These are phyloP conservation scores for Ceratocystis huliohia DNA, from an alignment of 2,329 filamentous ascomycete species.

Conservation along the genomic window DNA sequence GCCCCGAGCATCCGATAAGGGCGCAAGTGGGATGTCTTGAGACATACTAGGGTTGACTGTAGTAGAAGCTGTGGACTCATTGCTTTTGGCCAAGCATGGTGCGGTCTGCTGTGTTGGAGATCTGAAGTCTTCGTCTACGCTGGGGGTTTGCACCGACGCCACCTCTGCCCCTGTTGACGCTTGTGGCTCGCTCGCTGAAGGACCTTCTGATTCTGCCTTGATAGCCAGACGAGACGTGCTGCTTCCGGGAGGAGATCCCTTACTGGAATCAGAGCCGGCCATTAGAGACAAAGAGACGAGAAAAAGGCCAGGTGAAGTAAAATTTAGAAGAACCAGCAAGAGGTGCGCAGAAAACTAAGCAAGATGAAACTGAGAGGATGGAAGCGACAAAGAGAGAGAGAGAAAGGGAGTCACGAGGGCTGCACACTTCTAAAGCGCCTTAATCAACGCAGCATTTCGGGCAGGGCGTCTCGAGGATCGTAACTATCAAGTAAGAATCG, in stretches of 20 bases:
- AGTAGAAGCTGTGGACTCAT: background rate
- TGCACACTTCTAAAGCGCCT: slow-evolving; percentile 2
- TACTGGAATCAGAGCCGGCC: background rate
- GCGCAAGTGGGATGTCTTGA: background rate
- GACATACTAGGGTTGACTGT: background rate
- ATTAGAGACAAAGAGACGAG: background rate
- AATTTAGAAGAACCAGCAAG: background rate
- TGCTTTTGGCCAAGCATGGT: background rate
- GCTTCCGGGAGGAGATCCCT: background rate
- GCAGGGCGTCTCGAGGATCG: background rate
- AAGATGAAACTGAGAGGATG: background rate
- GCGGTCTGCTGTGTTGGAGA: background rate
- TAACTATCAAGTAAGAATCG: background rate
- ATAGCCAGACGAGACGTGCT: slow-evolving; percentile 7
- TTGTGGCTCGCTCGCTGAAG: background rate
- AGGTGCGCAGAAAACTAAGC: background rate
- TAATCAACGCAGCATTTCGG: slow-evolving; percentile 10
- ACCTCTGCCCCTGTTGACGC: background rate
- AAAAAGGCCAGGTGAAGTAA: background rate
- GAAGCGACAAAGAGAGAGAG: background rate
- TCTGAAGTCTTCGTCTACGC: background rate
- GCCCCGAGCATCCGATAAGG: background rate
- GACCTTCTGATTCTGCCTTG: slow-evolving; percentile 17
- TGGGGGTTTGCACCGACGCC: background rate
- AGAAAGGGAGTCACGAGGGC: background rate